Percentiles rank a stretch among this genome's conserved stretches.
phyloP scores from a whole-genome alignment of 2,329 filamentous ascomycete genomes.

The Penicillium nordicum region DNA sequence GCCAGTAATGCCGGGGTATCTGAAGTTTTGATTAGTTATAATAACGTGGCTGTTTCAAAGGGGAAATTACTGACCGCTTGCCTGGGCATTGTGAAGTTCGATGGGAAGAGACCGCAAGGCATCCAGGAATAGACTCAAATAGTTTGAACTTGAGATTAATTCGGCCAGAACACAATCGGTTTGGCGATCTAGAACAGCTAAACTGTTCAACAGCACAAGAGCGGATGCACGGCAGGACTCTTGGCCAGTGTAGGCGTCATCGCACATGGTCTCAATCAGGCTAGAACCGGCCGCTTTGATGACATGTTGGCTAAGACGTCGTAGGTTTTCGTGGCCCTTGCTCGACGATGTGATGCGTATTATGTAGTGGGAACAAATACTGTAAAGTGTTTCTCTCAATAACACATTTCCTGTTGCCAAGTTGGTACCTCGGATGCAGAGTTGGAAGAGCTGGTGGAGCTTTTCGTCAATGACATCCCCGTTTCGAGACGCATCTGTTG shows the following conservation, averaged over 20 bases:
- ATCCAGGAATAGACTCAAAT: conserved; percentile 85
- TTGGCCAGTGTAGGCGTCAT: conserved; percentile 86
- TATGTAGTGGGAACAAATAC: conserved; percentile 84
- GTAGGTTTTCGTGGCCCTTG: conserved; percentile 48
- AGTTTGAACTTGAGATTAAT: conserved; percentile 78
- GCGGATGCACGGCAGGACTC: conserved; percentile 79
- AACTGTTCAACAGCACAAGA: conserved; percentile 73
- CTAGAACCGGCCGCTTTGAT: conserved; percentile 77
- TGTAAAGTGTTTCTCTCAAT: conserved; percentile 82
- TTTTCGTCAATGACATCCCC: conserved; percentile 81
- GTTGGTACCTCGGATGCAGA: conserved; percentile 74
- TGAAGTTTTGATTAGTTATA: conserved; percentile 21
- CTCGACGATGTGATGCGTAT: conserved; percentile 57
- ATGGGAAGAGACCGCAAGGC: conserved; percentile 73
- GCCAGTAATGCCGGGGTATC: conserved; percentile 56
- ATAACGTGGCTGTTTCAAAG: not conserved
- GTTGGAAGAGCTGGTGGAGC: conserved; percentile 85
- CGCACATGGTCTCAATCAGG: conserved; percentile 81
- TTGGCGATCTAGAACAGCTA: conserved; percentile 69
- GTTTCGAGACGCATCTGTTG: conserved; percentile 43
- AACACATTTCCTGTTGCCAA: conserved; percentile 67
- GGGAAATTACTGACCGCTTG: conserved; percentile 50
- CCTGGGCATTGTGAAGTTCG: conserved; percentile 63
- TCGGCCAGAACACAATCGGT: conserved; percentile 75
- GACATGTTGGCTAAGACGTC: conserved; percentile 59